A percentile compares a stretch with the other conserved stretches of the same genome.
Conservation (phyloP, 306 rosid genomes). For the Quercus variabilis region DNA sequence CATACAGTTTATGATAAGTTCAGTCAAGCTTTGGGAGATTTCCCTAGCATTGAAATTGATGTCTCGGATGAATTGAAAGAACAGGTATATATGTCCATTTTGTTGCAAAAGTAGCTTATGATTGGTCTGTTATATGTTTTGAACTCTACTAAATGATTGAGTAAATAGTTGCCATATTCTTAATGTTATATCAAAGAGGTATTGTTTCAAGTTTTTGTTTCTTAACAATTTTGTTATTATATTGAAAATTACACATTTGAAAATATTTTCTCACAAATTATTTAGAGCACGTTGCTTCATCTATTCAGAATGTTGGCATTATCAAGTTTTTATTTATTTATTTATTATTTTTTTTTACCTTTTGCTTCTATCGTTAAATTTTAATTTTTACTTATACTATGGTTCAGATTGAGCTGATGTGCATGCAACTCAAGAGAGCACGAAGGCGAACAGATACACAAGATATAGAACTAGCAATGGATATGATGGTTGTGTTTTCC, state of each 20-base stretch:
- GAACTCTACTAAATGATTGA: background rate
- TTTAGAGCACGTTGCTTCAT: background rate
- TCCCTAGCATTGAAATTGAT: conserved; percentile 62
- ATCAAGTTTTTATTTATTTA: background rate
- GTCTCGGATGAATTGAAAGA: conserved; percentile 72
- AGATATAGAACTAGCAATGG: conserved; percentile 95
- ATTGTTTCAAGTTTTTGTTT: too few species aligned
- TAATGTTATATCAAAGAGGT: too few species aligned
- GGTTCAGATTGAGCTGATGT: conserved; percentile 80
- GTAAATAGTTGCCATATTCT: too few species aligned
- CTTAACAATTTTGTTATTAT: background rate
- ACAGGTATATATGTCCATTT: conserved; percentile 38
- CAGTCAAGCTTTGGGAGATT: conserved; percentile 45
- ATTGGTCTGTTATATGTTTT: background rate
- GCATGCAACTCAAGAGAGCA: conserved; percentile 67
- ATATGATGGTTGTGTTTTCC: conserved; percentile 76
- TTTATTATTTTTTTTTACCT: background rate
- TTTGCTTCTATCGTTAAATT: background rate
- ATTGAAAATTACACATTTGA: background rate
- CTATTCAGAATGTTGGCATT: background rate
- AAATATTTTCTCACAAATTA: too few species aligned
- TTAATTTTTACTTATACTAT: conserved; percentile 10
- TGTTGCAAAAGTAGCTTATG: background rate
- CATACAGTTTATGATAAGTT: conserved; percentile 52
- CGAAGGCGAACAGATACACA: conserved; percentile 72